Base-by-base conservation (phyloP, 176 grass and related monocot species). In the Saccharum spontaneum region DNA sequence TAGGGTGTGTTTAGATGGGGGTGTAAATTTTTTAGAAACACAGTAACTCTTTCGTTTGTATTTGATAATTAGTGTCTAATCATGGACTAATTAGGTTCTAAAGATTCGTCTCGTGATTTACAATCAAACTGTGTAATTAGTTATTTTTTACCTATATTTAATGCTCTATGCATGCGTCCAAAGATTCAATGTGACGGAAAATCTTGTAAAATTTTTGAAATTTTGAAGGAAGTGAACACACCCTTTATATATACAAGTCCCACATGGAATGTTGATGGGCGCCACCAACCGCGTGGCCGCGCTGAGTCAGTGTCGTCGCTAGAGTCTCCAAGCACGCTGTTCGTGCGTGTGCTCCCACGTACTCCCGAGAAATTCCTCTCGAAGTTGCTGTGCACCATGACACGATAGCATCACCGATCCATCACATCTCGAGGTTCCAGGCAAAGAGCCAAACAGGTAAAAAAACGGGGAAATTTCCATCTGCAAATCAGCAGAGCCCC, bases 281-380 rank as follows among this genome's bases (percentile, higher is more conserved):
- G 64, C 66, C 34, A 7, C 28, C n/a, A 10, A 77, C 17, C 83
- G 86, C 88, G 49, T 86, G 88, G n/a, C 60, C 13, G 37, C 62
- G 77, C 76, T 16, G 86, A 73, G 55, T 39, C 49, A 40, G 62
- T 81, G 87, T 81, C 86, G 11, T 54, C 81, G 44, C 81, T 45
- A 48, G 31, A 31, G 67, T 62, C 84, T 40, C 52, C 26, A 17
- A 6, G 34, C 65, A 10, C 64, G 71, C 71, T 78, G 83, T 55
- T 82, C 78, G 23, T 76, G 83, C 68, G 83, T 76, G 83, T 71
- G 78, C 43, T 72, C 44, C 3, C 13, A 38, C 79, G 82, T 78
- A 78, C 18, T 67, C 45, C 83, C 83, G 76, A 86, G 57, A 90
- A 73, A 90, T 86, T 89, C 87, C 7, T 74, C 76, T 36, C 5